Evolutionary conservation across 2,329 filamentous ascomycete genomes (phyloP).

Genomic region (Davidsoniella eucalypti): DNA sequence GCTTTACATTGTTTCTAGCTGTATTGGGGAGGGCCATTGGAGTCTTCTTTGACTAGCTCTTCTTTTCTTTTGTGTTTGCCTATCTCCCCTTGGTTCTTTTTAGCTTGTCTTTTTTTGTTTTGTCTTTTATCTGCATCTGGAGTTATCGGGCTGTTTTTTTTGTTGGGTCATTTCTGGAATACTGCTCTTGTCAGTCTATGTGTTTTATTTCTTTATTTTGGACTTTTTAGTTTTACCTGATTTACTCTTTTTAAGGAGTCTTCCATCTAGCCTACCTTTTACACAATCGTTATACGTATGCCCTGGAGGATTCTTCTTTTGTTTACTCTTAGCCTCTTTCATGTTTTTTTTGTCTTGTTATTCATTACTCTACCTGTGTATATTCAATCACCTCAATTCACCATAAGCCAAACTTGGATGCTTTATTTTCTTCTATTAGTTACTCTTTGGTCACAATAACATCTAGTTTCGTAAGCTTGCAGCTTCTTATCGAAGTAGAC

Average conservation of each 20-base stretch:
- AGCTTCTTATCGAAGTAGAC: too few relatives aligned
- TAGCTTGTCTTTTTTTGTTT: not conserved
- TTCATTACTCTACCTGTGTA: not conserved
- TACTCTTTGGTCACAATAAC: not conserved
- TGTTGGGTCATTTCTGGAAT: not conserved
- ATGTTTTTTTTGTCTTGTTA: not conserved
- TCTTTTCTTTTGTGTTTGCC: conserved; percentile 1
- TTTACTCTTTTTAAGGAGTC: not conserved
- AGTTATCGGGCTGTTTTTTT: not conserved
- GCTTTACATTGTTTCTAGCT: too few relatives aligned
- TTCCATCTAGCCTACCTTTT: not conserved
- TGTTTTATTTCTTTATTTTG: not conserved
- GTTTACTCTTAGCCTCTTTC: not conserved
- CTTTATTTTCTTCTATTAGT: not conserved
- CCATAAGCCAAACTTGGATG: not conserved
- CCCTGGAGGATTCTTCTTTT: not conserved
- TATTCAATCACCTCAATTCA: not conserved
- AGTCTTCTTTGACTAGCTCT: not conserved
- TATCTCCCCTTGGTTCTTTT: too few relatives aligned
- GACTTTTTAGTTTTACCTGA: not conserved
- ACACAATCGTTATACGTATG: not conserved
- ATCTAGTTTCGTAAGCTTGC: not conserved
- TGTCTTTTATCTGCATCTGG: conserved; percentile 2
- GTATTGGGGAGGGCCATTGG: too few relatives aligned
- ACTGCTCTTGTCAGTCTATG: not conserved